Evolutionary conservation across 2,329 filamentous ascomycete species (phyloP), one percentile per base, ranked within the genome.

Genomic region (Neophaeococcomyces aloes): DNA sequence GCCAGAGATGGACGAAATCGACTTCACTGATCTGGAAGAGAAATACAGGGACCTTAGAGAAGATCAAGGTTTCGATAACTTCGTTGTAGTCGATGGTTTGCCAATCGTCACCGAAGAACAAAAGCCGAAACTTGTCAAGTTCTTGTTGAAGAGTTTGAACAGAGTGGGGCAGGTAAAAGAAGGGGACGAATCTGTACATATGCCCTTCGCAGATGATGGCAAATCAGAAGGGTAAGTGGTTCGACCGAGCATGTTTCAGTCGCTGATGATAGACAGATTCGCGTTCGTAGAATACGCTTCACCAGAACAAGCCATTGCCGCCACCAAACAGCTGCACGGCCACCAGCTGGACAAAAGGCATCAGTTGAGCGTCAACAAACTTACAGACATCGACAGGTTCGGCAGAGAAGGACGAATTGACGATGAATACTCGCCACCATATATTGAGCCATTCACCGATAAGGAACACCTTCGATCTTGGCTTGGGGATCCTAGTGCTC

Each of bases 271-370:
- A 50, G 30, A 41, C 55, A 94, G 87, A 53, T 98, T 93, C 61
- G 91, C 91, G 47, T 98, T 98, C 61, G 87, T 98, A 58, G 91
- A 98, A 65, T 98, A 89, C 67, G 83, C 86, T 51, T 87, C 87
- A 10, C 75, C 91, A 45, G 86, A 83, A 60, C 88, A 96, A 70
- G 91, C 91, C 21, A 75, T 85, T 45, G 85, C 85, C 42, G 91
- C 89, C 45, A 86, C 88, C 56, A 88, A 94, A 65, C 79, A 84
- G 58, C 81, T 98, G 47, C 81, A 98, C 65, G 78, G 79, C 58
- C 80, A 83, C 4, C 78, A 89, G 34, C 83, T 98, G 59, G 91
- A 98, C 71, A 96, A 93, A 77, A 95, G 82, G 70, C 88, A 98
- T 74, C 94, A 78, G 41, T 78, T 98, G 57, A 77, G 82, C 52